phyloP scores from a whole-genome alignment of 1,284 basidiomycete species.

The Xerocomus minutiporus region DNA sequence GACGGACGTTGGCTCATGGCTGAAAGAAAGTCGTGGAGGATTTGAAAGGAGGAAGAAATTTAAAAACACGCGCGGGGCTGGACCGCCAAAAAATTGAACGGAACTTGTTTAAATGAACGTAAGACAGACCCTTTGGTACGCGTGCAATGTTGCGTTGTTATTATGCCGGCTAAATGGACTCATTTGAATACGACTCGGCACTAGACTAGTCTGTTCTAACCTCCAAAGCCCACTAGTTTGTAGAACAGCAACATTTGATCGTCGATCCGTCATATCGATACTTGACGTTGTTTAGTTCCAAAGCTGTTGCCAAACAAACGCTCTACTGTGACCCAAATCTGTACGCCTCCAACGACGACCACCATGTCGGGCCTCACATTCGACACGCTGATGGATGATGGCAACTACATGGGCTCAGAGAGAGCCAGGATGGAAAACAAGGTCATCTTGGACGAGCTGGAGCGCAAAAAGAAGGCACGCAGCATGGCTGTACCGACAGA shows the following conservation, averaged over 20 bases:
- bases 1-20: slow-evolving; percentile 31
- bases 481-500: slow-evolving; percentile 95
- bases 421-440: slow-evolving; percentile 73
- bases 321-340: slow-evolving; percentile 5
- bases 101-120: slow-evolving; percentile 22
- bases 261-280: background rate
- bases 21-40: slow-evolving; percentile 11
- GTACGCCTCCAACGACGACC: slow-evolving; percentile 5
- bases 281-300: slow-evolving; percentile 29
- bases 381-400: slow-evolving; percentile 72
- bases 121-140: slow-evolving; percentile 16
- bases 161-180: background rate
- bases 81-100: slow-evolving; percentile 12
- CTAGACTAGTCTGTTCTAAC: background rate
- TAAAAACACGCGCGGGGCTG: background rate
- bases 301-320: slow-evolving; percentile 35
- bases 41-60: background rate
- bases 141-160: slow-evolving; percentile 3
- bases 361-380: slow-evolving; percentile 68
- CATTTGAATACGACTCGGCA: background rate
- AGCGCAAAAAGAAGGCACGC: slow-evolving; percentile 91
- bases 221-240: background rate
- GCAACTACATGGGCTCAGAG: slow-evolving; percentile 66
- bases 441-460: slow-evolving; percentile 85
- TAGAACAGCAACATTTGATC: background rate